phyloP scores from a whole-genome alignment of 2,329 filamentous ascomycete genomes.

The Xenoacremonium recifei region DNA sequence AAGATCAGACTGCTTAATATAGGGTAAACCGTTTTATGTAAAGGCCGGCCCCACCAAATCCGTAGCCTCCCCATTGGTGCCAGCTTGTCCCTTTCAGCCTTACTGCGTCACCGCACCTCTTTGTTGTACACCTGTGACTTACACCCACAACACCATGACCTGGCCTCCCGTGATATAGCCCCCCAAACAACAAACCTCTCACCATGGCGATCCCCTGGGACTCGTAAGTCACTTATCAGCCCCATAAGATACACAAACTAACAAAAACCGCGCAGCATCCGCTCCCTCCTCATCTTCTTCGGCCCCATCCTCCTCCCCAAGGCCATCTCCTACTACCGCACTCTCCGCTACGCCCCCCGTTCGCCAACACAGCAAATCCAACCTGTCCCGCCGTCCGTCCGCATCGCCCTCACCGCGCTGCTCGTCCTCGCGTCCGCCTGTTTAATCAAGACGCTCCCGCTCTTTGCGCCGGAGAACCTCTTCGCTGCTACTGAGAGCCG shows the following conservation, averaged over 20 bases:
- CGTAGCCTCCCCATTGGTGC: background rate
- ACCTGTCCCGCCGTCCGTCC: constrained; percentile 51
- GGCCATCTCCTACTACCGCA: constrained; percentile 63
- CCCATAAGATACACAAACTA: background rate
- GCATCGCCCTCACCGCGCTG: constrained; percentile 61
- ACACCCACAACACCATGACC: background rate
- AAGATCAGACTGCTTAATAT: no score
- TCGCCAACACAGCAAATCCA: constrained; percentile 49
- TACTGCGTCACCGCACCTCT: background rate
- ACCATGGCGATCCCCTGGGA: constrained; percentile 29
- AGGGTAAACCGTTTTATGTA: no score
- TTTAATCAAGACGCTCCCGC: constrained; percentile 61
- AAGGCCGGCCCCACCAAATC: background rate
- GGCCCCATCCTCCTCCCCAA: constrained; percentile 71
- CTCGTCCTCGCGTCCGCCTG: constrained; percentile 44
- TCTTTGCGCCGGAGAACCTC: constrained; percentile 75
- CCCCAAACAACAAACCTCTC: constrained; percentile 1
- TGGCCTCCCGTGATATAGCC: background rate
- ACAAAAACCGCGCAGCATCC: constrained; percentile 39
- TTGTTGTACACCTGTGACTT: no score
- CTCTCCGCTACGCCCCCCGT: constrained; percentile 42
- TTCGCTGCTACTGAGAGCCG: constrained; percentile 76
- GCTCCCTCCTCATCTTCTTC: constrained; percentile 59
- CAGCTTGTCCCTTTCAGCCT: constrained; percentile 1
- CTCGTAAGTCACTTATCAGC: constrained; percentile 18